Percentiles rank a stretch among this genome's conserved stretches.
Evolutionary conservation across 352 stramenopile genomes (phyloP).

Genomic region (Saprolegnia parasitica): DNA sequence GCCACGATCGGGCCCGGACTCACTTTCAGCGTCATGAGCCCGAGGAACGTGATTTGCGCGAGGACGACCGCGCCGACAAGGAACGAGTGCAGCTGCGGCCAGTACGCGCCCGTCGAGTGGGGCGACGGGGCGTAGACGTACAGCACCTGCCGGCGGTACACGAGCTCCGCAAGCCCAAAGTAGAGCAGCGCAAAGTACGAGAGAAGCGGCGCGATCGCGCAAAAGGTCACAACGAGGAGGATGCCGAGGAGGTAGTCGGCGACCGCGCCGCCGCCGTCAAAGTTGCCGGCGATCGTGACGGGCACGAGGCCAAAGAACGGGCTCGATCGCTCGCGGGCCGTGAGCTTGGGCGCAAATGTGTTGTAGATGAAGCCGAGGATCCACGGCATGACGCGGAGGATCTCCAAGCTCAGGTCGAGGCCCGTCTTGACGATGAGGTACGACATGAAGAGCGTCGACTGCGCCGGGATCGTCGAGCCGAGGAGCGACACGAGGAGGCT

Average conservation of each 20-base stretch:
- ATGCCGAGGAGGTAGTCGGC: constrained; percentile 69
- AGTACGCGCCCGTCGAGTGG: constrained; percentile 61
- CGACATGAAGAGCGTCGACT: constrained; percentile 79
- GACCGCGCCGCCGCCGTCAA: constrained; percentile 50
- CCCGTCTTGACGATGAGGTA: constrained; percentile 75
- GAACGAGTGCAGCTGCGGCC: constrained; percentile 77
- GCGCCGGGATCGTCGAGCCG: constrained; percentile 56
- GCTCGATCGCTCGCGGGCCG: constrained; percentile 57
- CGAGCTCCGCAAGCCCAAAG: constrained; percentile 63
- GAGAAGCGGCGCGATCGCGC: constrained; percentile 66
- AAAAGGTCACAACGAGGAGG: constrained; percentile 74
- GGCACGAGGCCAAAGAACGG: constrained; percentile 67
- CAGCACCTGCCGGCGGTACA: constrained; percentile 67
- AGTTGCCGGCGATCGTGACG: constrained; percentile 53
- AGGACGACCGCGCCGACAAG: constrained; percentile 73
- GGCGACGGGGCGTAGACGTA: constrained; percentile 69
- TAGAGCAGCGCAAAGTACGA: constrained; percentile 72
- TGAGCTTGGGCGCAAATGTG: constrained; percentile 70
- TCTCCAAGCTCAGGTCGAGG: constrained; percentile 52
- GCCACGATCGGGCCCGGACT: constrained; percentile 52
- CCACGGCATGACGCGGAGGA: constrained; percentile 72
- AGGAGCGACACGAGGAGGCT: constrained; percentile 47
- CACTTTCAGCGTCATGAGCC: constrained; percentile 67
- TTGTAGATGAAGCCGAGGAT: constrained; percentile 76
- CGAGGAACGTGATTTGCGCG: constrained; percentile 72